Evolutionary conservation across 306 rosid genomes (phyloP).

Genomic region (Cyamopsis tetragonoloba): DNA sequence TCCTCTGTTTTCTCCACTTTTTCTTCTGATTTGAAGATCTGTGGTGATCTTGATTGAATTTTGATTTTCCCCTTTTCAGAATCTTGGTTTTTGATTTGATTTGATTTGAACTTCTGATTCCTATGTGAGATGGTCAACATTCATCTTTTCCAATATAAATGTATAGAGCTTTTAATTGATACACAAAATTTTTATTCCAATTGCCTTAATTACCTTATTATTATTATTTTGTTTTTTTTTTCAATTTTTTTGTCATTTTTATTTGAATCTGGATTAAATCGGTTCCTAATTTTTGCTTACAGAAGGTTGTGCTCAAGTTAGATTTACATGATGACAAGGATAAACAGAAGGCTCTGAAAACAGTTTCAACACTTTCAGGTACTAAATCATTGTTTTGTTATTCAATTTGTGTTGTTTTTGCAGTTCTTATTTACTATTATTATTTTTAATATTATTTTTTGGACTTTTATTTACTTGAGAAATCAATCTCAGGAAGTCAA

Average conservation of each 20-base stretch:
- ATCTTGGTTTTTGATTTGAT: constrained; percentile 20
- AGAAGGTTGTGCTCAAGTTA: constrained; percentile 77
- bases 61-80: not conserved
- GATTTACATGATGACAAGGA: constrained; percentile 76
- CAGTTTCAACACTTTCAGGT: constrained; percentile 83
- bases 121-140: not conserved
- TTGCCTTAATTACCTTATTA: no score
- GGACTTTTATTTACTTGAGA: not conserved
- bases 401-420: not conserved
- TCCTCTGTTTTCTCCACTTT: not conserved
- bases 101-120: not conserved
- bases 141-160: constrained; percentile 2
- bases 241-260: not conserved
- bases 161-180: not conserved
- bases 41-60: constrained; percentile 18
- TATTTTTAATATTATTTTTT: not conserved
- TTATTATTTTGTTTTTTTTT: not conserved
- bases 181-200: constrained; percentile 9
- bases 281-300: constrained; percentile 31
- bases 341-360: constrained; percentile 88
- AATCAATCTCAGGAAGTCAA: not conserved
- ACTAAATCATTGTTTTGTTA: constrained; percentile 11
- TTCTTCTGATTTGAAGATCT: constrained; percentile 25
- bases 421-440: not conserved
- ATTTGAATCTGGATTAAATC: constrained; percentile 29